Percentiles rank a stretch among this genome's conserved stretches.
These are phyloP conservation scores for Annulohypoxylon moriforme DNA, from an alignment of 495 filamentous ascomycete species.

Conservation along the genomic window DNA sequence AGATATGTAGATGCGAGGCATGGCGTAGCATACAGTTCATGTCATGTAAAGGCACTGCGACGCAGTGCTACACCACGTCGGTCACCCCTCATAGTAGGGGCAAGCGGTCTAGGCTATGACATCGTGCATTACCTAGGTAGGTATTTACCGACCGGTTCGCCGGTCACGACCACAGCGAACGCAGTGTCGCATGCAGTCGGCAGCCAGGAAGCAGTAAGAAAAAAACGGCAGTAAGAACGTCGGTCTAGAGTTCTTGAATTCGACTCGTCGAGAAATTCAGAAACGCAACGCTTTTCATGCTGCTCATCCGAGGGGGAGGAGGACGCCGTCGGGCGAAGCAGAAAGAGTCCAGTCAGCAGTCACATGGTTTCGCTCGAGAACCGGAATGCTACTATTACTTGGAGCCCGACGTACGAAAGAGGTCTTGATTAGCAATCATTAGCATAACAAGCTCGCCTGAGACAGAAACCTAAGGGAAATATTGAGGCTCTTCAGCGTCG, in stretches of 20 bases:
- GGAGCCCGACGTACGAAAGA: conserved; percentile 11
- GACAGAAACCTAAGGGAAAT: background rate
- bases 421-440: conserved; percentile 4
- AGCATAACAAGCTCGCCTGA: conserved; percentile 1
- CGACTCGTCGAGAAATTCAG: background rate
- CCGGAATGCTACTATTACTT: conserved; percentile 9
- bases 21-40: conserved; percentile 25
- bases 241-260: conserved; percentile 8
- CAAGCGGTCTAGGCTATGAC: conserved; percentile 12
- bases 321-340: conserved; percentile 3
- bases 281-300: background rate
- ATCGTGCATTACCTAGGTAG: background rate
- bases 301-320: background rate
- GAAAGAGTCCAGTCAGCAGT: background rate
- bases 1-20: conserved; percentile 6
- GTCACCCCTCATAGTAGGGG: conserved; percentile 19
- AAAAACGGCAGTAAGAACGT: background rate
- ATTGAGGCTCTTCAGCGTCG: background rate
- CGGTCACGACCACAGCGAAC: conserved; percentile 2
- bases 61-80: conserved; percentile 14
- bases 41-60: conserved; percentile 14
- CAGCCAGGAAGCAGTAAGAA: background rate
- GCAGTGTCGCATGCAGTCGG: conserved; percentile 5
- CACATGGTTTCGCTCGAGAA: background rate
- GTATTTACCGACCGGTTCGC: background rate